Conservation (phyloP, 139 green algal genomes). For the Chlorella sp. region DNA sequence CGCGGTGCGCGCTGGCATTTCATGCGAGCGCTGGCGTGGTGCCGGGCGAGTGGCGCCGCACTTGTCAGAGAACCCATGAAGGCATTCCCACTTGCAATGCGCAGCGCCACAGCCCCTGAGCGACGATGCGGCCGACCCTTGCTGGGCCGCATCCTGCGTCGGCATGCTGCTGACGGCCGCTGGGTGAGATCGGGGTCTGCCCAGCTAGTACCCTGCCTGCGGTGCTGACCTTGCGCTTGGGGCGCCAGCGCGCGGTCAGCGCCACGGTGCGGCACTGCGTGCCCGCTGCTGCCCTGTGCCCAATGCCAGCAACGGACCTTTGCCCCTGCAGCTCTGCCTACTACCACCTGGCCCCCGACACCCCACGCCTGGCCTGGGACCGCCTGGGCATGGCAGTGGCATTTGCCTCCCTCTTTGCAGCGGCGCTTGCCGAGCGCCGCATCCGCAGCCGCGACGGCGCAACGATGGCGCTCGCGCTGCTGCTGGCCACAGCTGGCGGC, state of each 20-base stretch:
- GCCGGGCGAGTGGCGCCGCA: too few species aligned
- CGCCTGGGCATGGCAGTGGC: not conserved
- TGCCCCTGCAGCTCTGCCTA: not conserved
- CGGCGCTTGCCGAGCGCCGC: not conserved
- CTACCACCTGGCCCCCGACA: conserved; percentile 6
- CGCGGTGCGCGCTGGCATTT: too few species aligned
- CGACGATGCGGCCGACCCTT: not conserved
- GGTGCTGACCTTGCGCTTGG: too few species aligned
- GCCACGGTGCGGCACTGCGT: too few species aligned
- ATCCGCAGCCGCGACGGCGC: not conserved
- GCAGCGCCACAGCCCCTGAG: too few species aligned
- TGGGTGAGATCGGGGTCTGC: not conserved
- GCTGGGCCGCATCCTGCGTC: not conserved
- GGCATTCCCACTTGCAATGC: too few species aligned
- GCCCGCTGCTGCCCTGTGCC: not conserved
- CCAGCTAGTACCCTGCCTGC: too few species aligned
- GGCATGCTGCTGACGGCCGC: conserved; percentile 1
- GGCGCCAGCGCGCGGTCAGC: too few species aligned
- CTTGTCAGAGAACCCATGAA: too few species aligned
- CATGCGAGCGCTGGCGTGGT: too few species aligned
- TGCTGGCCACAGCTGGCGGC: too few species aligned
- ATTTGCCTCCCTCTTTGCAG: not conserved
- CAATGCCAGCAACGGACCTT: too few species aligned
- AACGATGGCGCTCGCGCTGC: not conserved
- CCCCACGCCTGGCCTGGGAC: not conserved